phyloP scores from a whole-genome alignment of 768 basidiomycete genomes.

The Tephrocybe sp. region DNA sequence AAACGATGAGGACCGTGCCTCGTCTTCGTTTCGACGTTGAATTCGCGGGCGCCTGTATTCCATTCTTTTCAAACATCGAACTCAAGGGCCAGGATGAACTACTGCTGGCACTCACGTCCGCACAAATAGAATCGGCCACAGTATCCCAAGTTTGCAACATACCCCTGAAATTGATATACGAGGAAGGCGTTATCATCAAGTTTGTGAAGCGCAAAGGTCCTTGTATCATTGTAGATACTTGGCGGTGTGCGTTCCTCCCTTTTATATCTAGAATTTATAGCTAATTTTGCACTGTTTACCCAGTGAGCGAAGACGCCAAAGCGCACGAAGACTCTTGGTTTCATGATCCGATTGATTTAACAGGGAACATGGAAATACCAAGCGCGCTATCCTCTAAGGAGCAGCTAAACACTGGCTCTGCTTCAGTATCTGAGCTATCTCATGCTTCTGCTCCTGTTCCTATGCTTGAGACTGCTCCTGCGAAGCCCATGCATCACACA shows the following conservation, averaged over 20 bases:
- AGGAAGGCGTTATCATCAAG: constrained; percentile 41
- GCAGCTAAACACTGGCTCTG: too few relatives aligned
- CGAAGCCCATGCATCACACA: background rate
- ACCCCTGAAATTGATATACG: constrained; percentile 42
- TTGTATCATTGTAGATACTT: constrained; percentile 35
- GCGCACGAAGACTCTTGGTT: constrained; percentile 29
- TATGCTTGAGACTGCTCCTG: background rate
- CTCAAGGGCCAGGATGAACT: constrained; percentile 44
- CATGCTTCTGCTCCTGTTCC: too few relatives aligned
- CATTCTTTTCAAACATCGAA: constrained; percentile 33
- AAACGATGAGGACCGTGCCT: constrained; percentile 22
- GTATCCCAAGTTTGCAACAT: constrained; percentile 30
- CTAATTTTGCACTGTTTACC: background rate
- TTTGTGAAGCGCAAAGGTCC: constrained; percentile 30
- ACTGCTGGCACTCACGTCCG: constrained; percentile 48
- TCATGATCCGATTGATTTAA: constrained; percentile 8
- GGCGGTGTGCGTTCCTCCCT: constrained; percentile 32
- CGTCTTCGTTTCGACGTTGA: constrained; percentile 37
- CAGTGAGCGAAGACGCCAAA: constrained; percentile 15
- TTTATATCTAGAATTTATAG: background rate
- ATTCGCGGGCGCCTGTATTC: constrained; percentile 30
- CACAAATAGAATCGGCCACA: constrained; percentile 28
- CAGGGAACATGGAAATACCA: background rate
- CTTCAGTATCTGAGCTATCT: too few relatives aligned
- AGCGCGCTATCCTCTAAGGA: background rate